Base-by-base conservation (phyloP, 2,329 filamentous ascomycete genomes). In the Colletotrichum navitas region DNA sequence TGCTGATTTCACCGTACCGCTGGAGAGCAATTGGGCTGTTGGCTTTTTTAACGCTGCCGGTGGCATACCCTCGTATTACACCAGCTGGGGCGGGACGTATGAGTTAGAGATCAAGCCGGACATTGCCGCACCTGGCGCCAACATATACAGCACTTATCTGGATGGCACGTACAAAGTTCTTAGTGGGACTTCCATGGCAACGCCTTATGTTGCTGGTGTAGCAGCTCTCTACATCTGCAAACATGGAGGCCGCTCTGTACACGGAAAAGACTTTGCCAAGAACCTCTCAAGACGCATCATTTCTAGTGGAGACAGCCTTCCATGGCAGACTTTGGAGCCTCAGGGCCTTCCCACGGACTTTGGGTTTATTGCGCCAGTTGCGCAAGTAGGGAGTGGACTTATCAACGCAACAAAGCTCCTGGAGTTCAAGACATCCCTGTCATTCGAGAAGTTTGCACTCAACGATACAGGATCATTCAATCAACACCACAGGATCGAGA, bases 101-200 rank as follows among this genome's bases (percentile, higher is more conserved):
- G 83, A 85, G 64, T 77, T 85, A 12, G 78, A 80, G 62, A 76
- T 84, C 59, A 84, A 84, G 75, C 83, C 84, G 10, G 80, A 85
- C 52, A 75, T 85, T 58, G 81, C 81, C 10, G 80, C 83, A 0
- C 83, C 84, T 3, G 83, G 84, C 52, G 81, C 82, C 55, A 78
- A 80, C 51, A 86, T 87, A 70, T 79, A 84, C 63, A 83, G 83
- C 29, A 85, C 84, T 2, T 86, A 82, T 69, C 82, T 82, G 21
- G 59, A 66, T 18, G 75, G 81, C 43, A 76, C 75, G 4, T 79
- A 77, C 47, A 80, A 80, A 18, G 79, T 86, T 1, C 78, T 84
- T 34, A 83, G 80, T 52, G 85, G 86, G 34, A 88, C 85, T 1
- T 84, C 82, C 7, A 87, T 87, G 85, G 83, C 85, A 6, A 81